Conservation (phyloP, 2,329 filamentous ascomycete species). For the Nothophaeocryptopus gaeumannii region DNA sequence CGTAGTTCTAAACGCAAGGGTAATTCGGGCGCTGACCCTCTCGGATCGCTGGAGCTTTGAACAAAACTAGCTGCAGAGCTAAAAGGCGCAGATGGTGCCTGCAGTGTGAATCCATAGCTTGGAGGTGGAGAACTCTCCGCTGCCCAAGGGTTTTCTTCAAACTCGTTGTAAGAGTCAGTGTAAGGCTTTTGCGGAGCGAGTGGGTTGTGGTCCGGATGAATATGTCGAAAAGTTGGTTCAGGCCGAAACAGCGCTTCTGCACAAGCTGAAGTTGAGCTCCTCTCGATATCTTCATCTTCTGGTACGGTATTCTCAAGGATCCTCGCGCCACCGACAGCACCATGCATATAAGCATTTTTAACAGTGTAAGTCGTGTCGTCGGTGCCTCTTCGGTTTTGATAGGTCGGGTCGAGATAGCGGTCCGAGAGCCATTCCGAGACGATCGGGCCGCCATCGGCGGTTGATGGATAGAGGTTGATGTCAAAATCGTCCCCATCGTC, state of each 20-base stretch:
- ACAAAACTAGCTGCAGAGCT: background rate
- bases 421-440: constrained; percentile 9
- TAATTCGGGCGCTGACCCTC: background rate
- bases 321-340: background rate
- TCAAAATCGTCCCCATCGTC: constrained; percentile 45
- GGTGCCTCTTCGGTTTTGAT: background rate
- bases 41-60: background rate
- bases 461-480: constrained; percentile 42
- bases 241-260: background rate
- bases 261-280: background rate
- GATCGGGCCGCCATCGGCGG: background rate
- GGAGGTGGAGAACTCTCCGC: background rate
- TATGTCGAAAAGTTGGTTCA: background rate
- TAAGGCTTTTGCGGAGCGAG: background rate
- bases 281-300: background rate
- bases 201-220: background rate
- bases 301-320: background rate
- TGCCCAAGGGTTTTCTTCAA: constrained; percentile 6
- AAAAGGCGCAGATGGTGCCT: background rate
- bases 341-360: background rate
- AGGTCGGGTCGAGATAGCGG: background rate
- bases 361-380: background rate
- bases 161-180: background rate
- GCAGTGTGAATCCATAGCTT: background rate
- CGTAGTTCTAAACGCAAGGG: background rate